Percentiles rank a stretch among this genome's conserved stretches.
Evolutionary conservation across 202 grass and related monocot genomes (phyloP).

Genomic region (Carex arenaria): DNA sequence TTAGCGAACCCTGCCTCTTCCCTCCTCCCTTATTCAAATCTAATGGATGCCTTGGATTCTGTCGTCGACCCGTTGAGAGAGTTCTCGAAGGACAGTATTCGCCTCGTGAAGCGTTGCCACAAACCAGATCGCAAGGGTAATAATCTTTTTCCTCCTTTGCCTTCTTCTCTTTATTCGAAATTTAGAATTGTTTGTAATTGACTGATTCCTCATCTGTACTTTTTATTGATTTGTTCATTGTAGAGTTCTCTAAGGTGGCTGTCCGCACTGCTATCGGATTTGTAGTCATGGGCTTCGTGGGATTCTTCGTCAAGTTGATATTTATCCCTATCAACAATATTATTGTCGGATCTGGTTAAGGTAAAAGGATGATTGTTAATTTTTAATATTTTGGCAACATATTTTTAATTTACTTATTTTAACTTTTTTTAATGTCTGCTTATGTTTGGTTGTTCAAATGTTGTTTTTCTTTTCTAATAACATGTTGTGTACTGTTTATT

Average conservation of each 20-base stretch:
- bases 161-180: background rate
- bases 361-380: conserved; percentile 15
- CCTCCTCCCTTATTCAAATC: background rate
- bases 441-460: background rate
- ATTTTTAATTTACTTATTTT: background rate
- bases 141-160: background rate
- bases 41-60: conserved; percentile 84
- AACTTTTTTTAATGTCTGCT: background rate
- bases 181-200: conserved; percentile 2
- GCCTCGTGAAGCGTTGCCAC: conserved; percentile 97
- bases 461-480: background rate
- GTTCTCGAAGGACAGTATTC: conserved; percentile 81
- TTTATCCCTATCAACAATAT: conserved; percentile 99
- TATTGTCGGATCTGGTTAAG: conserved; percentile 88
- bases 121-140: conserved; percentile 89
- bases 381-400: background rate
- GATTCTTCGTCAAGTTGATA: conserved; percentile 95
- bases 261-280: conserved; percentile 80
- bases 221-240: background rate
- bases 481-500: background rate
- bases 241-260: conserved; percentile 93
- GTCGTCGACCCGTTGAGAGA: conserved; percentile 86
- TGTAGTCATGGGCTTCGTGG: conserved; percentile 97
- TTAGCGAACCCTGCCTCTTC: background rate
- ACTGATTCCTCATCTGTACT: conserved; percentile 5